Evolutionary conservation across 768 basidiomycete genomes (phyloP).

Genomic region (Fistulinella prunicolor): DNA sequence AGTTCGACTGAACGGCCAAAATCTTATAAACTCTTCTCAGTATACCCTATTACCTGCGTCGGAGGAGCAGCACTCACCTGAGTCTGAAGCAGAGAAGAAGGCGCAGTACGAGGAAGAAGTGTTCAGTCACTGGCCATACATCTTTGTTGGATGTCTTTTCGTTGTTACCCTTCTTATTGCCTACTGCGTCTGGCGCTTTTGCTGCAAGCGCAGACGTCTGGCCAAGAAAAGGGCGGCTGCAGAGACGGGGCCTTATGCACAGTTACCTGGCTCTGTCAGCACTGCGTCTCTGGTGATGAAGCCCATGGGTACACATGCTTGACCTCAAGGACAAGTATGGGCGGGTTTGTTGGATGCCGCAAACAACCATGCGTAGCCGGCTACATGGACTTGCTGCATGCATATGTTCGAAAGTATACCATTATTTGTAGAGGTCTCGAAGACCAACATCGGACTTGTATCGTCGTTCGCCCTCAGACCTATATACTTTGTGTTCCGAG

Average conservation of each 20-base stretch:
- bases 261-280: constrained; percentile 26
- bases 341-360: constrained; percentile 10
- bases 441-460: background rate
- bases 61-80: constrained; percentile 60
- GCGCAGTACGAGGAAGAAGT: constrained; percentile 59
- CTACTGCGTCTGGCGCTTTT: constrained; percentile 59
- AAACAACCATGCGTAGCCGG: constrained; percentile 31
- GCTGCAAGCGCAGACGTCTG: constrained; percentile 42
- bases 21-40: constrained; percentile 51
- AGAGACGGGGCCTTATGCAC: constrained; percentile 20
- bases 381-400: constrained; percentile 29
- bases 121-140: constrained; percentile 73
- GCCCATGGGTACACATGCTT: constrained; percentile 16
- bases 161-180: constrained; percentile 46
- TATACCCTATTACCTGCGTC: constrained; percentile 59
- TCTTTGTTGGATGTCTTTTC: constrained; percentile 57
- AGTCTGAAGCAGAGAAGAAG: constrained; percentile 64
- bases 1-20: constrained; percentile 55
- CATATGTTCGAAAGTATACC: constrained; percentile 2
- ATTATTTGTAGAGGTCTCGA: background rate
- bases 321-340: constrained; percentile 13
- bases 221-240: constrained; percentile 21
- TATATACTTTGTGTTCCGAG: too few species aligned
- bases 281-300: constrained; percentile 30
- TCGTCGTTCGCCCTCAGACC: too few species aligned